phyloP scores from a whole-genome alignment of 2,329 filamentous ascomycete species.

The Mariannaea elegans region DNA sequence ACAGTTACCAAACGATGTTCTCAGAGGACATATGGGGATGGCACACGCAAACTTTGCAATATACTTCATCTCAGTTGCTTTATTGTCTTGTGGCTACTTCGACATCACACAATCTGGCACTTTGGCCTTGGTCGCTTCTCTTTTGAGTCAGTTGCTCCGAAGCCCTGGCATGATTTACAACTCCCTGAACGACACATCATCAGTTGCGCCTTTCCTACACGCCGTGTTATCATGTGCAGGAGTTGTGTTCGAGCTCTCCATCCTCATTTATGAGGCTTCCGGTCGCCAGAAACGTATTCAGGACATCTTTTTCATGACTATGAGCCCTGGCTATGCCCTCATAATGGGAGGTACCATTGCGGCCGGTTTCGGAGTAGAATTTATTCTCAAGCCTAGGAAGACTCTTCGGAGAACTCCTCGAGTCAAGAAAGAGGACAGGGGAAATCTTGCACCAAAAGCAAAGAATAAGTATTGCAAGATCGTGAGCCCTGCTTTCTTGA shows the following conservation, averaged over 20 bases:
- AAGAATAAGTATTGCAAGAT: not conserved
- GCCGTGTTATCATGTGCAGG: conserved; percentile 11
- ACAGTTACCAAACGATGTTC: not conserved
- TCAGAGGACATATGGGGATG: conserved; percentile 17
- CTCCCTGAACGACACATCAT: conserved; percentile 4
- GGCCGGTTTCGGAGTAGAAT: conserved; percentile 11
- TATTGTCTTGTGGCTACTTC: conserved; percentile 11
- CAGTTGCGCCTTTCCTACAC: conserved; percentile 1
- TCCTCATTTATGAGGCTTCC: conserved; percentile 2
- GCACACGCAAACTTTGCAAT: conserved; percentile 19
- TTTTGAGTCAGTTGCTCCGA: conserved; percentile 21
- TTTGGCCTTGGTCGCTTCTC: conserved; percentile 26
- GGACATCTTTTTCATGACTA: not conserved
- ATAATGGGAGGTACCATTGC: conserved; percentile 16
- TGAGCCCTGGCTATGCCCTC: conserved; percentile 5
- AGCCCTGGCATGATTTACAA: conserved; percentile 7
- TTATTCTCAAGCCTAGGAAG: not conserved
- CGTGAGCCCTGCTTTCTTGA: conserved; percentile 8
- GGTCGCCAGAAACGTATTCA: conserved; percentile 5
- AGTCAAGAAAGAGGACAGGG: not conserved
- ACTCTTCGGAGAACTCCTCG: not conserved
- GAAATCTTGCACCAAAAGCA: not conserved
- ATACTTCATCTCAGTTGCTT: conserved; percentile 8
- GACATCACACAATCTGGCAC: conserved; percentile 22
- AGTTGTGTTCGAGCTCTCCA: conserved; percentile 1